Conservation (phyloP, 2,329 filamentous ascomycete genomes). For the Trichoderma sp. region DNA sequence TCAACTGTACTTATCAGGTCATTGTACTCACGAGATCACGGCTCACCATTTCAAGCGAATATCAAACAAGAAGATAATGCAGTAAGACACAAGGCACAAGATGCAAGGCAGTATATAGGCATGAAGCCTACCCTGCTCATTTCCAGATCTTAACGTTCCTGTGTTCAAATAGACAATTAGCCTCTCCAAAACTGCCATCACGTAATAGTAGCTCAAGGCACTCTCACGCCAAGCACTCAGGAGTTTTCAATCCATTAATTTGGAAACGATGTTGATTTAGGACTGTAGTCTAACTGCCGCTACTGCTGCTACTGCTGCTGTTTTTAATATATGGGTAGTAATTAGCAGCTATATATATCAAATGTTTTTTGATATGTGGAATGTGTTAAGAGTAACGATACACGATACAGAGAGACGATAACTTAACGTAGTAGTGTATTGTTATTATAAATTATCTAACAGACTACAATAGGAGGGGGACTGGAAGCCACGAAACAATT, state of each 20-base stretch:
- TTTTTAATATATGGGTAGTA: too few species aligned
- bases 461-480: too few species aligned
- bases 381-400: too few species aligned
- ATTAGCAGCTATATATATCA: too few species aligned
- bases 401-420: too few species aligned
- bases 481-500: background rate
- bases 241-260: background rate
- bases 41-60: background rate
- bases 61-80: background rate
- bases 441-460: too few species aligned
- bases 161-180: background rate
- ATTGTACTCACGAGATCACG: background rate
- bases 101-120: background rate
- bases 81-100: background rate
- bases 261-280: background rate
- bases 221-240: background rate
- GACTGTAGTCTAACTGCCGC: background rate
- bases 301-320: too few species aligned
- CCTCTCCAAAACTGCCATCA: background rate
- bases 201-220: background rate
- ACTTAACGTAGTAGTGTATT: too few species aligned
- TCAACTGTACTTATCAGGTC: background rate
- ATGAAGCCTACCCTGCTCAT: background rate
- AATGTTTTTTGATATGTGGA: too few species aligned
- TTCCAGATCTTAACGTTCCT: background rate